These are phyloP conservation scores for Malassezia arunalokei DNA, from an alignment of 1,284 basidiomycete genomes.

Conservation along the genomic window DNA sequence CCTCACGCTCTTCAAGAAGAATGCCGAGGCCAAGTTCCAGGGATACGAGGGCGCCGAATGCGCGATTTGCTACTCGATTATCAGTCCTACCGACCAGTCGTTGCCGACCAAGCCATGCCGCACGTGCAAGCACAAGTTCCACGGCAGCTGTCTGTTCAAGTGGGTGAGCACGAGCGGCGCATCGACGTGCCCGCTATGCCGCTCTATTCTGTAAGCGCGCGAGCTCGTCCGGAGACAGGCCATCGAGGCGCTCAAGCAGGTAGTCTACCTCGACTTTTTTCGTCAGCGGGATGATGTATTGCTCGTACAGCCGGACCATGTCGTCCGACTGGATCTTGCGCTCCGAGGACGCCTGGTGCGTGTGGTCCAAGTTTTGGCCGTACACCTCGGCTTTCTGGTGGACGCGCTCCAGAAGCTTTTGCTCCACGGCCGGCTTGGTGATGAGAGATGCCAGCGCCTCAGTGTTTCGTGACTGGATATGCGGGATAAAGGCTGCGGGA, in stretches of 20 bases:
- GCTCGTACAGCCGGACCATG: constrained; percentile 82
- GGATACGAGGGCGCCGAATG: constrained; percentile 40
- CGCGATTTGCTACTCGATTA: constrained; percentile 58
- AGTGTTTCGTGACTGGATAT: constrained; percentile 69
- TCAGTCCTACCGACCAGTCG: constrained; percentile 75
- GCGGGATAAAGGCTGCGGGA: constrained; percentile 77
- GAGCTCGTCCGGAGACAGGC: constrained; percentile 5
- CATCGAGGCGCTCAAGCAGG: constrained; percentile 17
- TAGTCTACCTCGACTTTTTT: constrained; percentile 83
- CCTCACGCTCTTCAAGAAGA: constrained; percentile 84
- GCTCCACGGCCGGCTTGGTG: constrained; percentile 91
- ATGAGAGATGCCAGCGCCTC: constrained; percentile 64
- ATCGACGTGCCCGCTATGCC: constrained; percentile 79
- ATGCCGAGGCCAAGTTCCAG: constrained; percentile 55
- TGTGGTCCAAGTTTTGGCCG: constrained; percentile 66
- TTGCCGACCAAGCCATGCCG: constrained; percentile 84
- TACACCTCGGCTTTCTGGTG: constrained; percentile 85
- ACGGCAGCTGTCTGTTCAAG: constrained; percentile 52
- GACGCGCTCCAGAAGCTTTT: constrained; percentile 68
- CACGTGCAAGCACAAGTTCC: constrained; percentile 88
- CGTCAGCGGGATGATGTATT: constrained; percentile 89
- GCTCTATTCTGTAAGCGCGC: constrained; percentile 51
- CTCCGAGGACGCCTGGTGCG: not conserved
- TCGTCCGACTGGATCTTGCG: constrained; percentile 80
- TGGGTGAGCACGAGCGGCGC: constrained; percentile 81